Percentiles rank a stretch among this genome's conserved stretches.
Conservation (phyloP, 2,329 filamentous ascomycete species). For the Eutypella sp. region DNA sequence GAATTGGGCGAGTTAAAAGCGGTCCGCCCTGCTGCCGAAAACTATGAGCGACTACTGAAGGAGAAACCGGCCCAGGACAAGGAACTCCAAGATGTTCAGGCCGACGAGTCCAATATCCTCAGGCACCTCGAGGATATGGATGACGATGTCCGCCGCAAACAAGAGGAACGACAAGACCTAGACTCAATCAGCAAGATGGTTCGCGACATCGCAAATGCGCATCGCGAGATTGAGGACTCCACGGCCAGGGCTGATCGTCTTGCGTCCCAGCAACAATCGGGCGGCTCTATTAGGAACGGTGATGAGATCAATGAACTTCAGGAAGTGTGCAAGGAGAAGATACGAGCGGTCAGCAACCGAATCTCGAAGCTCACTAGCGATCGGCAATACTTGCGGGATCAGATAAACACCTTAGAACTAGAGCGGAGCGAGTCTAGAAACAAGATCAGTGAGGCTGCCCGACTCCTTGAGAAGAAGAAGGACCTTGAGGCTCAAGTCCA, state of each 20-base stretch:
- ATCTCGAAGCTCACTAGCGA: constrained; percentile 64
- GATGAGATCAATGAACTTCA: constrained; percentile 82
- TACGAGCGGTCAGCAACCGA: constrained; percentile 57
- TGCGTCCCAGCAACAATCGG: constrained; percentile 67
- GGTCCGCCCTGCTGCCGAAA: constrained; percentile 66
- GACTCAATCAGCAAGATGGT: constrained; percentile 75
- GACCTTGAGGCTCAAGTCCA: constrained; percentile 67
- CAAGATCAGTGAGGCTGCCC: constrained; percentile 64
- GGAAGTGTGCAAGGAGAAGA: constrained; percentile 60
- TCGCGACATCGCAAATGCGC: constrained; percentile 66
- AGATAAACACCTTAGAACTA: constrained; percentile 67
- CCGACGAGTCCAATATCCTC: constrained; percentile 56
- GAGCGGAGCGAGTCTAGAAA: constrained; percentile 70
- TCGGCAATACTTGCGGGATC: constrained; percentile 64
- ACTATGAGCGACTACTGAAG: constrained; percentile 62
- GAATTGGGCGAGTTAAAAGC: constrained; percentile 56
- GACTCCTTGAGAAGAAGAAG: constrained; percentile 77
- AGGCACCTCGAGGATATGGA: constrained; percentile 64
- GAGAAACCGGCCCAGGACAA: constrained; percentile 67
- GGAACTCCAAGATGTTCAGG: constrained; percentile 57
- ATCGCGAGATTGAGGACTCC: constrained; percentile 66
- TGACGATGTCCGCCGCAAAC: constrained; percentile 56
- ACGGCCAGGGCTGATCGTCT: constrained; percentile 71
- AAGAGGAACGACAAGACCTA: constrained; percentile 64
- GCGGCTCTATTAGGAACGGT: constrained; percentile 60